A percentile compares a stretch with the other conserved stretches of the same genome.
These are phyloP conservation scores for Pseudotsuga menziesii DNA, from an alignment of 75 land plant genomes.

Conservation along the genomic window DNA sequence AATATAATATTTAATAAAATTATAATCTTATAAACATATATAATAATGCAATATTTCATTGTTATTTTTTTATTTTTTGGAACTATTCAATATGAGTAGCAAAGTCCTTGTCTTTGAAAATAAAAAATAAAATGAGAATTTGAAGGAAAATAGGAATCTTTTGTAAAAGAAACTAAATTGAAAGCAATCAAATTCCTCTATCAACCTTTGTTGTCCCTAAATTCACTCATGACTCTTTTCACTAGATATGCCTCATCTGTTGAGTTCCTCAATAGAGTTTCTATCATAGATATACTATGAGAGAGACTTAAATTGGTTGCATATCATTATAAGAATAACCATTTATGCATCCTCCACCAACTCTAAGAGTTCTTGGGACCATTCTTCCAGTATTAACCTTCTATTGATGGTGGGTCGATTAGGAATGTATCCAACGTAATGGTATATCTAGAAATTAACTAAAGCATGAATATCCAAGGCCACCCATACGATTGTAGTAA, in stretches of 20 bases:
- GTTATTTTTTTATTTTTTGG: too few relatives aligned
- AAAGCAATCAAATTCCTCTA: not conserved
- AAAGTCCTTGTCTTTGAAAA: too few relatives aligned
- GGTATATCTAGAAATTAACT: conserved; percentile 62
- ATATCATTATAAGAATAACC: not conserved
- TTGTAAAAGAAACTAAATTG: too few relatives aligned
- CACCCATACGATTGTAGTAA: conserved; percentile 43
- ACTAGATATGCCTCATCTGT: conserved; percentile 80
- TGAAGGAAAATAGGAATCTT: too few relatives aligned
- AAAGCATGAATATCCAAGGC: conserved; percentile 30
- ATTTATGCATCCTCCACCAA: too few relatives aligned
- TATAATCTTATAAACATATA: too few relatives aligned
- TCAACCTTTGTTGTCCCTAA: not conserved
- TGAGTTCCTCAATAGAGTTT: conserved; percentile 72
- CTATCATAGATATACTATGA: conserved; percentile 13
- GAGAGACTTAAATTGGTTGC: not conserved
- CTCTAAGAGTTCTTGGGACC: too few relatives aligned
- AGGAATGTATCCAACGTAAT: conserved; percentile 61
- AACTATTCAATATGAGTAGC: too few relatives aligned
- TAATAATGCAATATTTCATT: too few relatives aligned
- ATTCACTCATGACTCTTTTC: conserved; percentile 22
- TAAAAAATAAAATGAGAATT: too few relatives aligned
- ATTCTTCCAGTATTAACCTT: conserved; percentile 51
- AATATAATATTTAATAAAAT: too few relatives aligned
- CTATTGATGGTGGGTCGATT: conserved; percentile 57